Evolutionary conservation across 2,329 filamentous ascomycete genomes (phyloP), one percentile per base, ranked within the genome.

Genomic region (Eutypella sp.): DNA sequence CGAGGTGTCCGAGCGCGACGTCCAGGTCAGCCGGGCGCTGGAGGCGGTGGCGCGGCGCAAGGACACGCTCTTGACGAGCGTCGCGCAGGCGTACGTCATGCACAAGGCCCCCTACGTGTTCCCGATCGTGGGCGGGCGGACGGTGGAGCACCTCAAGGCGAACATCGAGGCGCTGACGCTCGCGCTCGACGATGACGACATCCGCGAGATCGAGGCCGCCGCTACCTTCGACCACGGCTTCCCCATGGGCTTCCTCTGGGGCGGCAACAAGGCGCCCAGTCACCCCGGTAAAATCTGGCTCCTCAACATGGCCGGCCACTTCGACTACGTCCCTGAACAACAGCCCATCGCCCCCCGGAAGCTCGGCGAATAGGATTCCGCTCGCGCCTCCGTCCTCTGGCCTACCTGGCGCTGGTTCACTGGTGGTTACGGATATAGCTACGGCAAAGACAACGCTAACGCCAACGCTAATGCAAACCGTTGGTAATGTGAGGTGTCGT

Each of bases 41-140:
- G 81, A 79, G 54, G 73, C 87, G 7, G 81, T 78, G 0, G 70
- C 72, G 7, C 68, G 74, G 48, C 77, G 82, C 53, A 74, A 75
- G 1, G 68, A 73, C 43, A 78, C 56, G 2, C 68, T 74, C 25
- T 72, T 87, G 41, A 84, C 81, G 4, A 76, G 76, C 31, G 67
- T 87, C 27, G 76, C 76, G 0, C 61, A 79, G 41, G 74, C 75
- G 5, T 80, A 79, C 49, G 67, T 78, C 11, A 61, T 70, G 54
- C 60, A 67, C 50, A 81, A 80, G 65, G 64, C 72, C 1, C 68
- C 70, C 0, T 68, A 79, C 48, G 75, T 80, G 18, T 73, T 76
- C 49, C 76, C 76, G 1, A 71, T 81, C 40, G 57, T 80, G 10
- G 78, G 76, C 2, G 73, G 72, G 0, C 63, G 75, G 11, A 79